Conservation (phyloP, 202 grass and related monocot species). For the Schoenoplectus tabernaemontani region DNA sequence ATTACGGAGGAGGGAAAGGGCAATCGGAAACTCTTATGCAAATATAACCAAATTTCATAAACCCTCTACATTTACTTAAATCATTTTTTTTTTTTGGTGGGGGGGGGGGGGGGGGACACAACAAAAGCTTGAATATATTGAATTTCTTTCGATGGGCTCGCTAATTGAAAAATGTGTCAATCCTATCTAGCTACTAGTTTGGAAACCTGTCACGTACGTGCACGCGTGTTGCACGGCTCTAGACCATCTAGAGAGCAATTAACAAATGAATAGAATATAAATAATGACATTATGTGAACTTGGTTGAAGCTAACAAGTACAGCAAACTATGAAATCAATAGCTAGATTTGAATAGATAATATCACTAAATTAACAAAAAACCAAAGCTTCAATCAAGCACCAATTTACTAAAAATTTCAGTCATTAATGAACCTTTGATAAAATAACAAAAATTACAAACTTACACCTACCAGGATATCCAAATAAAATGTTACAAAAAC, state of each 20-base stretch:
- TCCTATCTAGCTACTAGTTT: not conserved
- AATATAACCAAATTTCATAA: too few relatives aligned
- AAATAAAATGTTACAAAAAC: not conserved
- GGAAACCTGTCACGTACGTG: too few relatives aligned
- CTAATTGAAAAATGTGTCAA: too few relatives aligned
- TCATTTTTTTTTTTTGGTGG: too few relatives aligned
- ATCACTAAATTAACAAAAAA: not conserved
- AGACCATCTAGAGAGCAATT: too few relatives aligned
- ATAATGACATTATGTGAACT: not conserved
- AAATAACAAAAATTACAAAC: not conserved
- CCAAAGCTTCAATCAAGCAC: not conserved
- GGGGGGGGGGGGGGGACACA: too few relatives aligned
- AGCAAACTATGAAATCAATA: not conserved
- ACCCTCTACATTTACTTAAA: too few relatives aligned
- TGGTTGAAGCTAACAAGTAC: not conserved
- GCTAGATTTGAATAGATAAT: not conserved
- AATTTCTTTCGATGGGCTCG: too few relatives aligned
- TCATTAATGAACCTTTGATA: not conserved
- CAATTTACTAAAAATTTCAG: not conserved
- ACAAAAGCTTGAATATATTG: too few relatives aligned
- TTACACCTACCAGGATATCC: not conserved
- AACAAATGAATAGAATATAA: too few relatives aligned
- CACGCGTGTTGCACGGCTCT: not conserved
- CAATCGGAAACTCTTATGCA: too few relatives aligned
- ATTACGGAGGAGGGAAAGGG: too few relatives aligned